Base-by-base conservation (phyloP, 306 rosid species). In the Dalbergia cochinchinensis region DNA sequence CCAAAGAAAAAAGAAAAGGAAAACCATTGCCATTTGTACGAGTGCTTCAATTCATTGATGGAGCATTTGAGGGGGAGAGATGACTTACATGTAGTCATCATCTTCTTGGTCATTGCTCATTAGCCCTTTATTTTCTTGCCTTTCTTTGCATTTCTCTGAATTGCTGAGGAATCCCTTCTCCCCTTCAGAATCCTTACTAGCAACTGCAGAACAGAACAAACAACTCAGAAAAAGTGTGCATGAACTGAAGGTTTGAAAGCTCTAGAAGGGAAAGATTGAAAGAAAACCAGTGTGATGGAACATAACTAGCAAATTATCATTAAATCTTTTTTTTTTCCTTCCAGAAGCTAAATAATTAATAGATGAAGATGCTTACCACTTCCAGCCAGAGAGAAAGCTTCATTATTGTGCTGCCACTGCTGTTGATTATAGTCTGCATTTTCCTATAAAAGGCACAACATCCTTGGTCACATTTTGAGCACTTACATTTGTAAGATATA, bases 141-240 rank as follows among this genome's bases (percentile, higher is more conserved):
- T 88, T 37, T 86, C 96, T 70, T 89, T 86, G 87, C 84, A 82
- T 82, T 78, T 78, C 47, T 90, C 94, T 59, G 82, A 86, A 62
- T 78, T 85, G 13, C 61, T 74, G 70, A 68, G 42, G 44, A 53
- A 81, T 42, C 86, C 86, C 80, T 79, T 87, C 39, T 87, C 88
- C 4, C 82, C 96, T 76, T 94, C 97, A 57, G 87, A 86, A 16
- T 92, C 94, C 85, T 87, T 89, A 41, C 86, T 89, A 74, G 81
- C 55, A 77, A 90, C 97, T 92, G 60, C 68, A 54, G 7, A 51
- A 22, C 64, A 78, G 6, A 18, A 58, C 31, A 4, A 51, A 39
- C 70, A 68, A 33, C 70, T 69, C 45, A 83, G 33, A 83, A 65
- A 78, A 19, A 57, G 26, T 48, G 12, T 11, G 63, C 59, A 74